Percentiles rank a stretch among this genome's conserved stretches.
Evolutionary conservation across 306 rosid species (phyloP).

Genomic region (Dryas octopetala): DNA sequence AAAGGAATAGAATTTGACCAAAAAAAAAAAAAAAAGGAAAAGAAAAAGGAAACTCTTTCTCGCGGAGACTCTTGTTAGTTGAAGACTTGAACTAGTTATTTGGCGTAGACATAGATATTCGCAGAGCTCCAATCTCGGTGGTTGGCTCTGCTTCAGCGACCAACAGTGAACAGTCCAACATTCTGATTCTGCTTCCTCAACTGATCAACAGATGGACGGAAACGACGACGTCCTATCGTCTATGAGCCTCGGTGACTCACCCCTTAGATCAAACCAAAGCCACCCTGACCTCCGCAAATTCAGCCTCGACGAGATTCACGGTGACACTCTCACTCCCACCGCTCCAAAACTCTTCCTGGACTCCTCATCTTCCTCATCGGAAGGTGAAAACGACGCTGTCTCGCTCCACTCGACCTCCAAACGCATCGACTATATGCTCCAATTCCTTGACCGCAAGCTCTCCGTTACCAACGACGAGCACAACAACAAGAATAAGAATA

Average conservation of each 20-base stretch:
- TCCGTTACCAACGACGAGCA: conserved; percentile 19
- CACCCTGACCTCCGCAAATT: neutral
- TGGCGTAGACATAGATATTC: neutral
- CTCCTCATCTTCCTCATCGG: conserved; percentile 39
- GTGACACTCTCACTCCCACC: neutral
- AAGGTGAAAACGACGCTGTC: conserved; percentile 44
- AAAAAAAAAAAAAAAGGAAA: no score
- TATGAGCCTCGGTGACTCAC: conserved; percentile 1
- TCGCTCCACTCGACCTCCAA: conserved; percentile 66
- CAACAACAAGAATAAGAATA: conserved; percentile 4
- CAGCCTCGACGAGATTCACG: neutral
- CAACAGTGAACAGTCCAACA: neutral
- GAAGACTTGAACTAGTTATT: neutral
- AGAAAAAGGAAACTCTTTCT: no score
- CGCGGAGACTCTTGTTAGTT: neutral
- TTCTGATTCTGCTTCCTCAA: neutral
- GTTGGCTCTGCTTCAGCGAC: neutral
- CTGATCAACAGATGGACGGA: conserved; percentile 10
- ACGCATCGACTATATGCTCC: conserved; percentile 86
- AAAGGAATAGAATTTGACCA: no score
- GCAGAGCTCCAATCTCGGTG: neutral
- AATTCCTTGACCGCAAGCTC: conserved; percentile 84
- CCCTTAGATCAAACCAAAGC: neutral
- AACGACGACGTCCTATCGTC: conserved; percentile 3
- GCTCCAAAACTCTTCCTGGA: conserved; percentile 17